phyloP scores from a whole-genome alignment of 164 flowering plant genomes.

The Pachysandra terminalis region DNA sequence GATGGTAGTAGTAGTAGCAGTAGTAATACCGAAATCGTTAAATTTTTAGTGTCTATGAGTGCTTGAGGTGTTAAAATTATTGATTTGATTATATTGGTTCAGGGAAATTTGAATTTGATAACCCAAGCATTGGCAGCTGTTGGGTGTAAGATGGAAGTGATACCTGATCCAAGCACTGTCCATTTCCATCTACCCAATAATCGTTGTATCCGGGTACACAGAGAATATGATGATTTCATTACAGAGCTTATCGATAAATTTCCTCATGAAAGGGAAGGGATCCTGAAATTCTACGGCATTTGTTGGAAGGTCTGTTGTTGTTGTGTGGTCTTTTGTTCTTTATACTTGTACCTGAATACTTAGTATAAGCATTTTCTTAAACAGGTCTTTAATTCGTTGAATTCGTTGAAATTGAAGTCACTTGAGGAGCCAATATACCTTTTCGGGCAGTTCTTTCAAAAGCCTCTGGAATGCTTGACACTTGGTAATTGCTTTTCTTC shows the following conservation, averaged over 20 bases:
- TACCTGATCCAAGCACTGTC: constrained; percentile 96
- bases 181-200: constrained; percentile 89
- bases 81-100: constrained; percentile 22
- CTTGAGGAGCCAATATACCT: constrained; percentile 97
- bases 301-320: constrained; percentile 88
- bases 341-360: constrained; percentile 3
- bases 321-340: constrained; percentile 21
- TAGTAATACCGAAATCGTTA: too few relatives aligned
- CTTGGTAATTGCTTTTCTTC: constrained; percentile 69
- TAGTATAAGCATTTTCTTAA: constrained; percentile 4
- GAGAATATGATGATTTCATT: constrained; percentile 70
- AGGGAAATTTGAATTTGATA: constrained; percentile 95
- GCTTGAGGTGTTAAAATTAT: too few relatives aligned
- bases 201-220: constrained; percentile 78
- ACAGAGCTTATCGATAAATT: constrained; percentile 63
- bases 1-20: too few relatives aligned
- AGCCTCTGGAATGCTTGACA: constrained; percentile 92
- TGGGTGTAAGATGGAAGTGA: constrained; percentile 82
- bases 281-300: constrained; percentile 69
- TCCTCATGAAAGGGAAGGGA: constrained; percentile 93
- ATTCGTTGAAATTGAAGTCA: constrained; percentile 88
- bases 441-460: constrained; percentile 90
- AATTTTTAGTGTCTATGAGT: too few relatives aligned
- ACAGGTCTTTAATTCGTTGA: constrained; percentile 87
- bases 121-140: constrained; percentile 97